Evolutionary conservation across 768 basidiomycete genomes (phyloP).

Genomic region (Chlorophyllum brunneum): DNA sequence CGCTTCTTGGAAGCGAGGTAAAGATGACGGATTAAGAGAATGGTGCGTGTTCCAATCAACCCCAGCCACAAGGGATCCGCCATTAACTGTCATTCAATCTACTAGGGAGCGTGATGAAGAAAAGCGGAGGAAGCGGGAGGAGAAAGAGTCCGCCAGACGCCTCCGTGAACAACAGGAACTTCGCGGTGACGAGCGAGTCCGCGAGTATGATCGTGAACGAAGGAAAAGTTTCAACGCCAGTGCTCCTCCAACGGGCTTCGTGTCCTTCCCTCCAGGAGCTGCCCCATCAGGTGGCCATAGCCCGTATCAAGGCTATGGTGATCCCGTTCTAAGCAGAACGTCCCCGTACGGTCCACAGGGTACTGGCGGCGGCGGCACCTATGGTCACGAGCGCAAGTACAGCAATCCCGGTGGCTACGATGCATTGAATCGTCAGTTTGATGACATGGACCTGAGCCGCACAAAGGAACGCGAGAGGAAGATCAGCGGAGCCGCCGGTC

Average conservation of each 20-base stretch:
- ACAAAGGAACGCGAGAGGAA: slow-evolving; percentile 32
- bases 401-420: slow-evolving; percentile 26
- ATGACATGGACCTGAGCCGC: slow-evolving; percentile 36
- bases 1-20: slow-evolving; percentile 44
- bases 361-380: slow-evolving; percentile 15
- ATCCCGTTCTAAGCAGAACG: slow-evolving; percentile 15
- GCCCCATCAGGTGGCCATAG: slow-evolving; percentile 20
- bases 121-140: slow-evolving; percentile 40
- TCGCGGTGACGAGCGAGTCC: slow-evolving; percentile 49
- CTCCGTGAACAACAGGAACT: slow-evolving; percentile 49
- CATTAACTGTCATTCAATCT: background rate
- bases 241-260: slow-evolving; percentile 18
- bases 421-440: slow-evolving; percentile 39
- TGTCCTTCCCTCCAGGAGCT: slow-evolving; percentile 28
- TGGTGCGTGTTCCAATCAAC: background rate
- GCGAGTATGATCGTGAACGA: slow-evolving; percentile 56
- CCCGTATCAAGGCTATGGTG: slow-evolving; percentile 20
- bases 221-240: slow-evolving; percentile 50
- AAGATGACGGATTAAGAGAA: slow-evolving; percentile 29
- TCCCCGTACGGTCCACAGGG: slow-evolving; percentile 18
- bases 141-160: slow-evolving; percentile 38
- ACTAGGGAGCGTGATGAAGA: slow-evolving; percentile 46
- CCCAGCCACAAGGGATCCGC: background rate
- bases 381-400: slow-evolving; percentile 29
- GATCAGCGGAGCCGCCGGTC: slow-evolving; percentile 26